Percentiles rank a stretch among this genome's conserved stretches.
Evolutionary conservation across 371 early-diverging fungal species (phyloP).

Genomic region (Mortierella sp.): DNA sequence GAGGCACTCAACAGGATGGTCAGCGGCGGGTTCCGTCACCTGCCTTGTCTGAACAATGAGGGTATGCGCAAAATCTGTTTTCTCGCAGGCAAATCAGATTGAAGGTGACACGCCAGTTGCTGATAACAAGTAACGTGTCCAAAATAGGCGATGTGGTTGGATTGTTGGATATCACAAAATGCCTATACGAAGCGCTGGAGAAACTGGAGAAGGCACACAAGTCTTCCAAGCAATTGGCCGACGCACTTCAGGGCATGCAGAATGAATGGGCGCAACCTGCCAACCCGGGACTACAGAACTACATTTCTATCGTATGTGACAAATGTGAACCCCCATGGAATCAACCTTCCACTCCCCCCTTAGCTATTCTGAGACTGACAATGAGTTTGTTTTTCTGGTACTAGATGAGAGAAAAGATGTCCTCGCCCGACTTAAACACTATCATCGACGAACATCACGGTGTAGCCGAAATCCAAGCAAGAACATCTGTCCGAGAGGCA

Average conservation of each 20-base stretch:
- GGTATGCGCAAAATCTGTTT: conserved; percentile 11
- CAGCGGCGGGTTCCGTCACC: conserved; percentile 79
- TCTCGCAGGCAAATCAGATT: neutral
- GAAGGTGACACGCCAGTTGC: neutral
- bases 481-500: conserved; percentile 88
- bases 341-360: too few relatives aligned
- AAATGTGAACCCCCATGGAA: too few relatives aligned
- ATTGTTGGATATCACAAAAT: conserved; percentile 93
- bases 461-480: conserved; percentile 73
- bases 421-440: conserved; percentile 83
- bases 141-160: conserved; percentile 85
- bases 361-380: too few relatives aligned
- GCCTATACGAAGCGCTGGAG: conserved; percentile 91
- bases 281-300: conserved; percentile 51
- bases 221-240: conserved; percentile 81
- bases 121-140: neutral
- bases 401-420: conserved; percentile 75
- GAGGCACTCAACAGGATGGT: conserved; percentile 89
- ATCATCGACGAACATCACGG: conserved; percentile 68
- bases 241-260: conserved; percentile 91
- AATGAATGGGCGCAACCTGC: conserved; percentile 70
- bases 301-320: conserved; percentile 37
- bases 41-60: conserved; percentile 55
- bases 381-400: neutral
- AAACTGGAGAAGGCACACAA: conserved; percentile 91